These are phyloP conservation scores for Xylariaceae sp. DNA, from an alignment of 2,329 filamentous ascomycete species.

Conservation along the genomic window DNA sequence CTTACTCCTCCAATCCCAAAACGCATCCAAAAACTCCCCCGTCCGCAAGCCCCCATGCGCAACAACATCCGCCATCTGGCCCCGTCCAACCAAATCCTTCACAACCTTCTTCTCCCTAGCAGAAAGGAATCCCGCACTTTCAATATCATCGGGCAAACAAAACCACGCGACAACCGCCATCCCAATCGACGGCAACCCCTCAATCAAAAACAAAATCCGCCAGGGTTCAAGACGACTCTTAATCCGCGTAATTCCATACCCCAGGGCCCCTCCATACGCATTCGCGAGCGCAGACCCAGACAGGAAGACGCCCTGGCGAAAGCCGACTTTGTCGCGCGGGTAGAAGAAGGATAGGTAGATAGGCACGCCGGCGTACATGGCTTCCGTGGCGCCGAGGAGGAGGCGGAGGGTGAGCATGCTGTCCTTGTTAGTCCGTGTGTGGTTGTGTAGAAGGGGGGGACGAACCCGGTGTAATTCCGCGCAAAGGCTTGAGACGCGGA, in stretches of 20 bases:
- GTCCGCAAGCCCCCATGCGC: conserved; percentile 18
- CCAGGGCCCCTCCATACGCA: conserved; percentile 36
- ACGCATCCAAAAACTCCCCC: conserved; percentile 18
- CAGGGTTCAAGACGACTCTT: conserved; percentile 29
- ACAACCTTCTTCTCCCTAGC: conserved; percentile 33
- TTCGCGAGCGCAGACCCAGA: conserved; percentile 38
- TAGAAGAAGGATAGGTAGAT: conserved; percentile 52
- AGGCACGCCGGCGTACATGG: conserved; percentile 36
- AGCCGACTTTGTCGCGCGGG: conserved; percentile 49
- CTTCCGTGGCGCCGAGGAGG: conserved; percentile 40
- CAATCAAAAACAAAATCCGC: conserved; percentile 44
- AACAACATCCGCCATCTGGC: conserved; percentile 21
- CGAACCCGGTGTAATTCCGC: conserved; percentile 34
- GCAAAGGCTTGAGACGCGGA: conserved; percentile 39
- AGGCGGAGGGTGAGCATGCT: conserved; percentile 37
- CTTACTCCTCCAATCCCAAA: conserved; percentile 23
- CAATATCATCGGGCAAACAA: conserved; percentile 37
- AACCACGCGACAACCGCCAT: conserved; percentile 39
- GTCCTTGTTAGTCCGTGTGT: not conserved
- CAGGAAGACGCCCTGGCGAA: conserved; percentile 51
- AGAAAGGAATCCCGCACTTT: conserved; percentile 24
- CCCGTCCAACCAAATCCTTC: conserved; percentile 20
- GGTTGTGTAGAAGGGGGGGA: too few species aligned
- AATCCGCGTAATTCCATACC: conserved; percentile 34
- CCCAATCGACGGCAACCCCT: conserved; percentile 39